Evolutionary conservation across 2,329 filamentous ascomycete species (phyloP).

Genomic region (Myriosclerotinia duriaeana): DNA sequence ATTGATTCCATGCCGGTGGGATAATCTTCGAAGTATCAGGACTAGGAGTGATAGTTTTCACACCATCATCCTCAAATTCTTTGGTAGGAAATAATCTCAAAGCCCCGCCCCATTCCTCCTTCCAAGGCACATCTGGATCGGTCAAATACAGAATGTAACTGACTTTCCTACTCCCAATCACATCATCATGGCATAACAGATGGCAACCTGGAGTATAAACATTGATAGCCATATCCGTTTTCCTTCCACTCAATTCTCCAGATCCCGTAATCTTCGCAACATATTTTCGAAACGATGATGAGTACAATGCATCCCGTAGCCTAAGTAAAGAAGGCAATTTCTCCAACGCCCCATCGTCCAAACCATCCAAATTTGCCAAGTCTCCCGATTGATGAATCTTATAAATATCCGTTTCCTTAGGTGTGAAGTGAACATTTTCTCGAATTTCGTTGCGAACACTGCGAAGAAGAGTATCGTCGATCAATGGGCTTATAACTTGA

Average conservation of each 20-base stretch:
- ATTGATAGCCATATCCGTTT: slow-evolving; percentile 99
- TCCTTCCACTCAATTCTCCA: slow-evolving; percentile 83
- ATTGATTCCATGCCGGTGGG: slow-evolving; percentile 93
- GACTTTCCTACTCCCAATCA: slow-evolving; percentile 92
- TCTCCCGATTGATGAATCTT: slow-evolving; percentile 99
- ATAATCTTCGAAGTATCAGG: slow-evolving; percentile 80
- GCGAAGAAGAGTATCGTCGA: slow-evolving; percentile 79
- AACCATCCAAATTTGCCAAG: slow-evolving; percentile 90
- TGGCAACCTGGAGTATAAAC: slow-evolving; percentile 96
- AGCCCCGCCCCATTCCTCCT: slow-evolving; percentile 88
- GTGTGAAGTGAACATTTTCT: slow-evolving; percentile 89
- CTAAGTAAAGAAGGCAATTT: slow-evolving; percentile 86
- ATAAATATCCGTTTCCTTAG: slow-evolving; percentile 99
- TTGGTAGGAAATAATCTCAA: slow-evolving; percentile 79
- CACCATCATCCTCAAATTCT: slow-evolving; percentile 63
- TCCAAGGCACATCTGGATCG: slow-evolving; percentile 88
- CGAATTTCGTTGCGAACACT: slow-evolving; percentile 85
- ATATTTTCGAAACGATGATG: slow-evolving; percentile 82
- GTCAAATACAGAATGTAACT: slow-evolving; percentile 97
- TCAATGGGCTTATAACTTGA: slow-evolving; percentile 78
- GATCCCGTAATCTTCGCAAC: slow-evolving; percentile 82
- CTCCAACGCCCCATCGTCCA: slow-evolving; percentile 80
- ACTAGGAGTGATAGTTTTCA: slow-evolving; percentile 74
- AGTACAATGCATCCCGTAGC: slow-evolving; percentile 94
- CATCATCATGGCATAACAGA: slow-evolving; percentile 94